A percentile compares a stretch with the other conserved stretches of the same genome.
These are phyloP conservation scores for Boechera retrofracta DNA, from an alignment of 345 rosid species.

Conservation along the genomic window DNA sequence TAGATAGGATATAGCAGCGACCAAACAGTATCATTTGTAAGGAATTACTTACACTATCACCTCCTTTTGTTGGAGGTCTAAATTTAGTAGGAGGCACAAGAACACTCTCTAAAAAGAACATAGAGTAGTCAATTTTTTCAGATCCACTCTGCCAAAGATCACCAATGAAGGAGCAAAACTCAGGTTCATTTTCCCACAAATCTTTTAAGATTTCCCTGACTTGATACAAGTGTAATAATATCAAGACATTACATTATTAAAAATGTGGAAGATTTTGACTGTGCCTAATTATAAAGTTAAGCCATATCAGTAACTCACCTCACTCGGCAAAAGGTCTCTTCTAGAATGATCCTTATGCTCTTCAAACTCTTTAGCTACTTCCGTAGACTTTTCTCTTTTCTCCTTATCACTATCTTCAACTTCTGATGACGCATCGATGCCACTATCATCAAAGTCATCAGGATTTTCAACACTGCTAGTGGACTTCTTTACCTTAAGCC, in stretches of 20 bases:
- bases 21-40: not conserved
- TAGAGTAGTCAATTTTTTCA: constrained; percentile 54
- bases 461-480: constrained; percentile 50
- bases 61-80: constrained; percentile 84
- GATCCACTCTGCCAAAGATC: constrained; percentile 71
- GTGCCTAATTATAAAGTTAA: not conserved
- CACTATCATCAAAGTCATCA: constrained; percentile 44
- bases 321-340: constrained; percentile 70
- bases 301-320: constrained; percentile 54
- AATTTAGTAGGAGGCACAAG: constrained; percentile 91
- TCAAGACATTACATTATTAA: constrained; percentile 16
- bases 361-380: constrained; percentile 43
- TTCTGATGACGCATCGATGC: constrained; percentile 41
- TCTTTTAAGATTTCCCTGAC: constrained; percentile 60
- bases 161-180: constrained; percentile 74
- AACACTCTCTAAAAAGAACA: constrained; percentile 82
- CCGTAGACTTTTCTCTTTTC: constrained; percentile 36
- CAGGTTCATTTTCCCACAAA: constrained; percentile 86
- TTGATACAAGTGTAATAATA: constrained; percentile 47
- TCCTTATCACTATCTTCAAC: constrained; percentile 45
- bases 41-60: constrained; percentile 76
- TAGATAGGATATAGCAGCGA: not conserved
- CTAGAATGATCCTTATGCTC: constrained; percentile 48
- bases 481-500: constrained; percentile 46
- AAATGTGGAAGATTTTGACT: not conserved